Evolutionary conservation across 306 rosid genomes (phyloP), one percentile per base, ranked within the genome.

Genomic region (Purshia tridentata): DNA sequence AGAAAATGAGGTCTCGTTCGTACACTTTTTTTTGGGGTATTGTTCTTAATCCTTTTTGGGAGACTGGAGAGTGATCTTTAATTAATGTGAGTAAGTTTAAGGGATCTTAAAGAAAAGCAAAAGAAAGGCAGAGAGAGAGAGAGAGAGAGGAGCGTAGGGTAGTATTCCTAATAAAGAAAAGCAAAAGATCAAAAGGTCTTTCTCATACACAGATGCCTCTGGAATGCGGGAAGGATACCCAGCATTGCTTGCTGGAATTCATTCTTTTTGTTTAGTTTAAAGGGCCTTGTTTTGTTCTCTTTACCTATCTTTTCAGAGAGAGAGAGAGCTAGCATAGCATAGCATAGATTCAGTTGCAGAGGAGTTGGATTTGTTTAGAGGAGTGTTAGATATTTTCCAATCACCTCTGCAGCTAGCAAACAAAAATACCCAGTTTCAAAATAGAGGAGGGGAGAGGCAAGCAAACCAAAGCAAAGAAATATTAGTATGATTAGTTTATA

Each of bases 131-230:
- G 75, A 64, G 64, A 69, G 73, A 60, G 77, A 65, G 67, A 50
- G 42, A 62, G 48, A 69, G 72, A 42, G 70, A 56, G 72, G 29
- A 37, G 35, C 35, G 35, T 29, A 72, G 58, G 75, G 72, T 80
- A 71, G 88, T 61, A 75, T 65, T 73, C 51, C 72, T 1, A 14
- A 8, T 19, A 42, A 42, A 45, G 45, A 13, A 85, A 82, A 84
- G 87, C 84, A 77, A 87, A 91, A 89, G 84, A 56, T 29, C 35
- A 29, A 56, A 69, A 85, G 81, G 91, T 85, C 90, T 92, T 88
- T 92, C 92, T 83, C 92, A 80, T 49, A 73, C 93, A 92, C 93
- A 68, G 92, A 92, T 92, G 92, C 98, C 88, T 81, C 88, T 86
- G 81, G 88, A 86, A 85, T 75, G 81, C 72, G 72, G 78, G 84